Evolutionary conservation across 1,284 basidiomycete genomes (phyloP).

Genomic region (Austroboletus novae-zelandiae): DNA sequence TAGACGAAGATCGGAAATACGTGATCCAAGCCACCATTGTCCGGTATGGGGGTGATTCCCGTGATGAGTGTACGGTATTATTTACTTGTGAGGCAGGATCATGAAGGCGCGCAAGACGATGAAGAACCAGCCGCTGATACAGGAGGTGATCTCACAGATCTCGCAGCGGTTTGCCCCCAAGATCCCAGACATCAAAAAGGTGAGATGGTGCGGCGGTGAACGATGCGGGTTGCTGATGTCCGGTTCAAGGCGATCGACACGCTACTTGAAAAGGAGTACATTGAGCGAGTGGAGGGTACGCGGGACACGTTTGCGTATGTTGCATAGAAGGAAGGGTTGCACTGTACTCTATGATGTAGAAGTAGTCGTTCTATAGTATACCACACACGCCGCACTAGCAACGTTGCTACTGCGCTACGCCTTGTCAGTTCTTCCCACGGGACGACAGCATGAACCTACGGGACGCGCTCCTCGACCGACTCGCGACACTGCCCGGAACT

Average conservation of each 20-base stretch:
- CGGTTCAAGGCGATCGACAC: slow-evolving; percentile 86
- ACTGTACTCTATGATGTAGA: slow-evolving; percentile 19
- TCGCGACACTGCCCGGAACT: slow-evolving; percentile 58
- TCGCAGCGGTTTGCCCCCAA: slow-evolving; percentile 86
- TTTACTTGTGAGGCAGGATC: slow-evolving; percentile 52
- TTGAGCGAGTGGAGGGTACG: slow-evolving; percentile 86
- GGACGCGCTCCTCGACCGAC: slow-evolving; percentile 59
- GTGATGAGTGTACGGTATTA: background rate
- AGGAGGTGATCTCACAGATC: slow-evolving; percentile 93
- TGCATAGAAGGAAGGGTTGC: slow-evolving; percentile 38
- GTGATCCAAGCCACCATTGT: slow-evolving; percentile 98
- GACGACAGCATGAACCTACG: slow-evolving; percentile 46
- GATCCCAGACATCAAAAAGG: slow-evolving; percentile 92
- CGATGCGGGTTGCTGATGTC: slow-evolving; percentile 1
- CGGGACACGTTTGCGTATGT: slow-evolving; percentile 80
- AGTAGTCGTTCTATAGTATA: slow-evolving; percentile 10
- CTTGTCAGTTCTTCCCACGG: slow-evolving; percentile 20
- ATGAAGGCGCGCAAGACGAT: slow-evolving; percentile 99
- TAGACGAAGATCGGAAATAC: slow-evolving; percentile 97
- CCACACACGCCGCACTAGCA: no score
- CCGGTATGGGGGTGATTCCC: slow-evolving; percentile 47
- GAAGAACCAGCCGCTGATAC: slow-evolving; percentile 93
- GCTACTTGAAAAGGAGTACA: slow-evolving; percentile 96
- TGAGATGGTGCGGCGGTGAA: slow-evolving; percentile 19
- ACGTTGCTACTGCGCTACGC: no score